Base-by-base conservation (phyloP, 495 filamentous ascomycete genomes). In the Cladorrhinum samala region DNA sequence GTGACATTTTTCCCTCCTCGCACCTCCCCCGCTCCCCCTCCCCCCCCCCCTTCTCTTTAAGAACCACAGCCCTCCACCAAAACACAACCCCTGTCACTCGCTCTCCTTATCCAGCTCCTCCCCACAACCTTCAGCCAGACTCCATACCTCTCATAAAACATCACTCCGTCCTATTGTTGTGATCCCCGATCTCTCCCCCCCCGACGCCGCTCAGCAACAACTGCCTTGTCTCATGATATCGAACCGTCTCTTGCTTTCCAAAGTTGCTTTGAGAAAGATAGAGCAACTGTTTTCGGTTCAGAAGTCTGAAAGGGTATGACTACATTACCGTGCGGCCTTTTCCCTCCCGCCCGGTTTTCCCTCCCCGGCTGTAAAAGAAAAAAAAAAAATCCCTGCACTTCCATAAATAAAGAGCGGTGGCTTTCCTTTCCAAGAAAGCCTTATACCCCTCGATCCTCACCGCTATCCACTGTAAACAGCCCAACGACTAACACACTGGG, bases 401-500 rank as follows among this genome's bases (percentile, higher is more conserved):
- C 61, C 52, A 59, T 58, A 62, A 65, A 66, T 61, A 66, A 66
- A 58, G 51, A 56, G 52, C 54, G 51, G 43, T 43, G 54, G 23
- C 53, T 51, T 54, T 61, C 50, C 59, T n/a, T n/a, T n/a, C n/a
- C n/a, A n/a, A n/a, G n/a, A n/a, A n/a, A n/a, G n/a, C n/a, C n/a
- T n/a, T n/a, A n/a, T n/a, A n/a, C 27, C 27, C 27, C 27, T 33
- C 6, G 5, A 5, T 33, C 56, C 65, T 65, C 65, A 65, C 63
- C 65, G 62, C 65, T 68, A 44, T 56, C 42, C 53, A 45, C 48
- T 9, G 45, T 50, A n/a, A n/a, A n/a, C 40, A 36, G 39, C 42
- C 36, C 59, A 58, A 50, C 50, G 56, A 68, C 72, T 75, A 66
- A 75, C 68, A 61, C 65, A n/a, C n/a, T n/a, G 21, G 57, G 44